These are phyloP conservation scores for Trametes sp. DNA, from an alignment of 1,284 basidiomycete species.

Conservation along the genomic window DNA sequence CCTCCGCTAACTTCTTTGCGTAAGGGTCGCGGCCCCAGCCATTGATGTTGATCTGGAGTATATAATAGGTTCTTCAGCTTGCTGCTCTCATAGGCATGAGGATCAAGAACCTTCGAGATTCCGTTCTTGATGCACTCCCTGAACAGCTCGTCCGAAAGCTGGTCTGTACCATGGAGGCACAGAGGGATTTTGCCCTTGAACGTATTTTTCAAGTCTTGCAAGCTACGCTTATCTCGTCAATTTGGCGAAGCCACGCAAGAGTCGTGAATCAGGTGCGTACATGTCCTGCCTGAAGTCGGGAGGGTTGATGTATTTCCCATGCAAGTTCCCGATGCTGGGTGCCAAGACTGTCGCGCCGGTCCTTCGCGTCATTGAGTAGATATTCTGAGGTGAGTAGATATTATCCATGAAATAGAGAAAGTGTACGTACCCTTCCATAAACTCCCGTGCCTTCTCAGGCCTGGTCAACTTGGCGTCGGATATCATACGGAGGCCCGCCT, in stretches of 20 bases:
- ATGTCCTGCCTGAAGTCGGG: conserved; percentile 57
- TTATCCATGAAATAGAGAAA: too few species aligned
- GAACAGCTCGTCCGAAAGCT: conserved; percentile 53
- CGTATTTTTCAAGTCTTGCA: conserved; percentile 46
- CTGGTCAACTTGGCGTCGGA: conserved; percentile 57
- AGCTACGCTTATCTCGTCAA: conserved; percentile 41
- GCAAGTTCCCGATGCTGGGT: conserved; percentile 58
- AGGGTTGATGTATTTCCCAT: conserved; percentile 54
- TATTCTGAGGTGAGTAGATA: too few species aligned
- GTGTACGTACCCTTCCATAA: conserved; percentile 49
- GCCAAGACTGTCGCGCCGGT: conserved; percentile 55
- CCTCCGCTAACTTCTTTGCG: conserved; percentile 45
- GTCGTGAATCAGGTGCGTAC: too few species aligned
- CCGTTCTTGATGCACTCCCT: conserved; percentile 54
- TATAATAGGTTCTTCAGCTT: neutral
- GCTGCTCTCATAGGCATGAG: neutral
- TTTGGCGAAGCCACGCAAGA: too few species aligned
- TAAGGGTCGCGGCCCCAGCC: conserved; percentile 57
- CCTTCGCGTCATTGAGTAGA: conserved; percentile 34
- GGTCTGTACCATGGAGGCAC: conserved; percentile 56
- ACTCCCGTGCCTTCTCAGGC: conserved; percentile 51
- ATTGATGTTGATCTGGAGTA: conserved; percentile 54
- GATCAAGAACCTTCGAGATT: conserved; percentile 48
- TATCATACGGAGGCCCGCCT: conserved; percentile 54
- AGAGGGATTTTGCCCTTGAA: conserved; percentile 49